phyloP scores from a whole-genome alignment of 345 rosid genomes.

The Jatropha curcas region DNA sequence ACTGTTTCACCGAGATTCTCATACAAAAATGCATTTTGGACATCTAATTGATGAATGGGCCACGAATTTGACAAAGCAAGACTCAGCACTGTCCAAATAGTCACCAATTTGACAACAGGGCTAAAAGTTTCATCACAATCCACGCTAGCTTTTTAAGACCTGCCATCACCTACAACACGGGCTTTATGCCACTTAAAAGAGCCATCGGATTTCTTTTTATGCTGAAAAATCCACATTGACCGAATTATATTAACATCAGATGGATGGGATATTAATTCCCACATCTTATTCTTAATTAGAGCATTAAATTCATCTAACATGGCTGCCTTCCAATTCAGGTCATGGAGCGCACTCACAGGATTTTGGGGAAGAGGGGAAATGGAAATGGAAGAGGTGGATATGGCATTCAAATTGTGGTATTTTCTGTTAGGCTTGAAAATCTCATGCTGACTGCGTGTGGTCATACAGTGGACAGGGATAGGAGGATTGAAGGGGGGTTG shows the following conservation, averaged over 20 bases:
- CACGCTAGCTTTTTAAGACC: not conserved
- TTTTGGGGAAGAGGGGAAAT: not conserved
- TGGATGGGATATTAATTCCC: conserved; percentile 2
- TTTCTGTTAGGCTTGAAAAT: no score
- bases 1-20: not conserved
- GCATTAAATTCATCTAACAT: not conserved
- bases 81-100: conserved; percentile 1
- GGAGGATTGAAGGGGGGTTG: not conserved
- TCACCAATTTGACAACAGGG: not conserved
- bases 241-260: not conserved
- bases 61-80: not conserved
- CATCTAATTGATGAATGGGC: no score
- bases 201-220: conserved; percentile 1
- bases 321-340: conserved; percentile 2
- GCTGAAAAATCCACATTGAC: not conserved
- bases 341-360: not conserved
- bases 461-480: no score
- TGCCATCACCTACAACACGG: conserved; percentile 10
- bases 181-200: conserved; percentile 13
- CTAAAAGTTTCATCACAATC: conserved; percentile 9
- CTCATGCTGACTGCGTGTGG: no score
- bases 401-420: no score
- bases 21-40: not conserved
- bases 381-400: not conserved
- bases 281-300: not conserved